Conservation (phyloP, 148 eudicot genomes). For the Rhododendron vialii region DNA sequence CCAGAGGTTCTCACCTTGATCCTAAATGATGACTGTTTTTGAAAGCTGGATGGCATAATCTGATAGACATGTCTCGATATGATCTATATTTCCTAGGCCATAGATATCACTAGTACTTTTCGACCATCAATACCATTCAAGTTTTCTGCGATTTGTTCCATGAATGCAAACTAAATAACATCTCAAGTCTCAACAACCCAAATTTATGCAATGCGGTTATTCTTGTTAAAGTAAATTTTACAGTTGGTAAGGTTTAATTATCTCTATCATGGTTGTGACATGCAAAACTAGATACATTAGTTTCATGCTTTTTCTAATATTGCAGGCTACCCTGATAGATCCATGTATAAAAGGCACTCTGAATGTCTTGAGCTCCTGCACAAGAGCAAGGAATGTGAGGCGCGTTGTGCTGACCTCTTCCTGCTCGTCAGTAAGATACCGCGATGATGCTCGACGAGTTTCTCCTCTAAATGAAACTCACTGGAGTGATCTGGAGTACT, state of each 20-base stretch:
- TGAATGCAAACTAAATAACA: neutral
- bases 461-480: conserved; percentile 85
- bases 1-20: neutral
- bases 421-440: conserved; percentile 85
- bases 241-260: neutral
- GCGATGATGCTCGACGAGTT: conserved; percentile 40
- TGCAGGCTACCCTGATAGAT: conserved; percentile 68
- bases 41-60: neutral
- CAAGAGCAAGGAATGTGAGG: conserved; percentile 52
- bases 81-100: neutral
- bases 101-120: neutral
- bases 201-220: neutral
- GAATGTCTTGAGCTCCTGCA: conserved; percentile 82
- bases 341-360: conserved; percentile 77
- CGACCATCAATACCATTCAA: neutral
- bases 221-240: neutral
- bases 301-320: neutral
- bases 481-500: conserved; percentile 89
- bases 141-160: neutral
- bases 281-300: neutral
- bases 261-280: neutral
- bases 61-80: neutral
- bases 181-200: neutral
- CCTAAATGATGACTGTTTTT: neutral
- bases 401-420: conserved; percentile 90